Base-by-base conservation (phyloP, 805 yeast genomes). In the Candida hispaniensis region DNA sequence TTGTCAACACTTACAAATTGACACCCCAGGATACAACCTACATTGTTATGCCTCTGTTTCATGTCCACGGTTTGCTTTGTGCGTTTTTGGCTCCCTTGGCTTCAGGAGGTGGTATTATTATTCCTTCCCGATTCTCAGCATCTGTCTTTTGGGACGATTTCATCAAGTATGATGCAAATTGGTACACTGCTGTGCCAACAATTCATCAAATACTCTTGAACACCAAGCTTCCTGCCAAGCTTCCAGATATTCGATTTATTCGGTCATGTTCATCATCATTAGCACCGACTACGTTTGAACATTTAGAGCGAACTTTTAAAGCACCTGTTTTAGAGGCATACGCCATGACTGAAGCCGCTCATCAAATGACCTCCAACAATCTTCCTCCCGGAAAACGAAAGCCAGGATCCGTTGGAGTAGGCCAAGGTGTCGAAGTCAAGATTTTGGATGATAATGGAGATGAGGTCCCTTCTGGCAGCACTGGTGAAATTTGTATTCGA, bases 341-440 rank as follows among this genome's bases (percentile, higher is more conserved):
- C 49, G 85, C 83, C 4, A 76, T 77, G 82, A 77, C 85, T 2
- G 86, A 77, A 50, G 81, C 81, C 1, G 66, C 80, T n/a, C 85
- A 77, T 52, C 83, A 77, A 53, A 78, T 77, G 75, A 72, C 80
- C 7, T 75, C 83, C 3, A 77, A 77, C 54, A 66, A 69, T 44
- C 55, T 75, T 25, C 80, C 81, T 21, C 75, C 78, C 7, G 77
- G 75, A 9, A 53, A 64, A 41, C 63, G 81, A 43, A 71, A 68
- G 54, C 71, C 82, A 7, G 82, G 83, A 10, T 73, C 83, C 4
- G 83, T 77, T 14, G 82, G 83, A 4, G 73, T 67, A 40, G 79
- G 81, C 6, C 76, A 73, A 46, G 82, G 82, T 20, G 80, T 75
- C 7, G 69, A 73, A 34, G 64, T 75, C 16, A 71, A 65, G 11